phyloP scores from a whole-genome alignment of 225 moss, liverwort and hornwort genomes.

The Anthoceros angustus region DNA sequence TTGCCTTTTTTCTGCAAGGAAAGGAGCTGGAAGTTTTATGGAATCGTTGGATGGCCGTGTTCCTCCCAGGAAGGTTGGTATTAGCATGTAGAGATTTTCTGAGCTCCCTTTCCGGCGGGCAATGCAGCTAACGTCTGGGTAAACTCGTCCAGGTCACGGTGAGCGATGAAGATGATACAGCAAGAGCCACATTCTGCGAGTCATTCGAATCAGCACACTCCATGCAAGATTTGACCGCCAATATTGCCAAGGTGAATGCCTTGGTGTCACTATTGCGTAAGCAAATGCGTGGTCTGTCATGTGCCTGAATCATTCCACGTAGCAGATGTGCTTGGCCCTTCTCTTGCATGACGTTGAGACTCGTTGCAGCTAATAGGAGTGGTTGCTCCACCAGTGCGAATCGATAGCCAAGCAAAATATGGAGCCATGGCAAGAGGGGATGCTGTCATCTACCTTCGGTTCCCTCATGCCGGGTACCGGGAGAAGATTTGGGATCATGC shows the following conservation, averaged over 20 bases:
- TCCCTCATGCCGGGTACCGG: conserved; percentile 72
- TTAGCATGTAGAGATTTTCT: background rate
- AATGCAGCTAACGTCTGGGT: conserved; percentile 4
- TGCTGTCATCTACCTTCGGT: conserved; percentile 87
- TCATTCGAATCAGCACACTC: conserved; percentile 94
- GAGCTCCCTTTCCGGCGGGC: background rate
- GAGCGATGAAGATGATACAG: conserved; percentile 56
- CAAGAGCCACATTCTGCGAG: conserved; percentile 76
- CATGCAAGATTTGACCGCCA: conserved; percentile 61
- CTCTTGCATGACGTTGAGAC: background rate
- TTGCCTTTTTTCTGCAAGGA: conserved; percentile 78
- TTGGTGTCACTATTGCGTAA: background rate
- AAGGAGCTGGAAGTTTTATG: conserved; percentile 62
- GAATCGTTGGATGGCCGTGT: conserved; percentile 52
- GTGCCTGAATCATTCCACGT: background rate
- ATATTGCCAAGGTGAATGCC: conserved; percentile 51
- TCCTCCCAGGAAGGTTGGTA: conserved; percentile 48
- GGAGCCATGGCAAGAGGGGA: conserved; percentile 98
- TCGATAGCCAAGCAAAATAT: conserved; percentile 98
- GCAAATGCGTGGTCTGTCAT: background rate
- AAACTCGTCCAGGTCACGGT: conserved; percentile 51
- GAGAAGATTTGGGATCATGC: conserved; percentile 99
- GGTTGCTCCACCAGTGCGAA: conserved; percentile 74
- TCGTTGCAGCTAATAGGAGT: conserved; percentile 62
- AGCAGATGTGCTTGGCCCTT: too few relatives aligned